Percentiles rank a stretch among this genome's conserved stretches.
phyloP scores from a whole-genome alignment of 495 filamentous ascomycete genomes.

The Jackrogersella minutella region DNA sequence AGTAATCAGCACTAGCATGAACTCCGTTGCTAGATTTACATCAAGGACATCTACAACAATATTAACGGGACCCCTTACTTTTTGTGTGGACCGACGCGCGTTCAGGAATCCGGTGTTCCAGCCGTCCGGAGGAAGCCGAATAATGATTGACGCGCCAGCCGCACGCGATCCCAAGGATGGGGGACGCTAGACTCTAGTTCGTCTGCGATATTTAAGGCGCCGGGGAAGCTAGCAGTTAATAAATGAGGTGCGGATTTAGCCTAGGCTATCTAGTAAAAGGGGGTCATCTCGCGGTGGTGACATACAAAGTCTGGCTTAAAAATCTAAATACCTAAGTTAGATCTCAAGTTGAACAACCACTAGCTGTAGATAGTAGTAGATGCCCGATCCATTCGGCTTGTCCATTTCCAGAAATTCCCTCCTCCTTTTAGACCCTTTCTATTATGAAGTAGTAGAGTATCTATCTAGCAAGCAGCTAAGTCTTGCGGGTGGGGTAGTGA shows the following conservation, averaged over 20 bases:
- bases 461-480: constrained; percentile 8
- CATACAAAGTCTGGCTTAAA: constrained; percentile 9
- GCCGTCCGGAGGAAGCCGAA: constrained; percentile 39
- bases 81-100: constrained; percentile 30
- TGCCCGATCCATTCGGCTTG: constrained; percentile 20
- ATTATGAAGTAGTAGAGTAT: neutral
- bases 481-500: constrained; percentile 7
- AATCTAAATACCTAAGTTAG: constrained; percentile 25
- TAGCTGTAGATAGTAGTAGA: constrained; percentile 25
- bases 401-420: constrained; percentile 6
- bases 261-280: too few species aligned
- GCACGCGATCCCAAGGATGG: constrained; percentile 37
- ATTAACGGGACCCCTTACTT: neutral
- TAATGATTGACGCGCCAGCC: constrained; percentile 35
- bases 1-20: neutral
- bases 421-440: constrained; percentile 10
- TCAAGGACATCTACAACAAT: neutral
- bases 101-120: constrained; percentile 20
- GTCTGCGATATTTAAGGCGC: constrained; percentile 18
- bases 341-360: constrained; percentile 23
- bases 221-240: too few species aligned
- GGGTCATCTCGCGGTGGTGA: constrained; percentile 2
- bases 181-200: constrained; percentile 34
- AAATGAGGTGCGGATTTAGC: constrained; percentile 30
- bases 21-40: neutral